A percentile compares a stretch with the other conserved stretches of the same genome.
Evolutionary conservation across 495 filamentous ascomycete genomes (phyloP).

Genomic region (Penicillium nucicola): DNA sequence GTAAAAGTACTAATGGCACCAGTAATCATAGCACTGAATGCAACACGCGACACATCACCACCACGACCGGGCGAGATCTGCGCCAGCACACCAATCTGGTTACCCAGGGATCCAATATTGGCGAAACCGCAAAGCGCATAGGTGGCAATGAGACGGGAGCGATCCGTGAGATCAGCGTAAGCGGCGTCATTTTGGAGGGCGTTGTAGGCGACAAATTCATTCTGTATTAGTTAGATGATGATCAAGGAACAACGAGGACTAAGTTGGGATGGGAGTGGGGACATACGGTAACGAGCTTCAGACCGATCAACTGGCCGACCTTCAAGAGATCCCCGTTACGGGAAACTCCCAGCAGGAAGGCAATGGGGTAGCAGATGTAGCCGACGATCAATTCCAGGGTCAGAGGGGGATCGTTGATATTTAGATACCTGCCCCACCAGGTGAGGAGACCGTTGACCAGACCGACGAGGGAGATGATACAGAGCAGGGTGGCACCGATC

Average conservation of each 20-base stretch:
- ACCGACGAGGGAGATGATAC: slow-evolving; percentile 77
- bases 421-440: slow-evolving; percentile 87
- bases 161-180: slow-evolving; percentile 58
- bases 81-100: slow-evolving; percentile 79
- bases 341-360: slow-evolving; percentile 83
- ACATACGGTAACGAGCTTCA: slow-evolving; percentile 69
- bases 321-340: slow-evolving; percentile 65
- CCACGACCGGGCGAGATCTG: slow-evolving; percentile 72
- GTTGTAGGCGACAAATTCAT: slow-evolving; percentile 64
- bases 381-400: slow-evolving; percentile 76
- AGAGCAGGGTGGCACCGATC: slow-evolving; percentile 75
- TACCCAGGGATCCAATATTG: slow-evolving; percentile 78
- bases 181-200: slow-evolving; percentile 40
- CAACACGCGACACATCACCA: slow-evolving; percentile 73
- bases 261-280: neutral
- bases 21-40: slow-evolving; percentile 72
- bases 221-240: slow-evolving; percentile 29
- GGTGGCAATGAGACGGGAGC: slow-evolving; percentile 70
- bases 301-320: slow-evolving; percentile 76
- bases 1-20: slow-evolving; percentile 79
- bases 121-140: slow-evolving; percentile 74
- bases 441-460: slow-evolving; percentile 74
- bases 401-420: slow-evolving; percentile 63
- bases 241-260: too few species aligned
- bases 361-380: slow-evolving; percentile 79